Evolutionary conservation across 148 eudicot species (phyloP).

Genomic region (Linanthus parryae): DNA sequence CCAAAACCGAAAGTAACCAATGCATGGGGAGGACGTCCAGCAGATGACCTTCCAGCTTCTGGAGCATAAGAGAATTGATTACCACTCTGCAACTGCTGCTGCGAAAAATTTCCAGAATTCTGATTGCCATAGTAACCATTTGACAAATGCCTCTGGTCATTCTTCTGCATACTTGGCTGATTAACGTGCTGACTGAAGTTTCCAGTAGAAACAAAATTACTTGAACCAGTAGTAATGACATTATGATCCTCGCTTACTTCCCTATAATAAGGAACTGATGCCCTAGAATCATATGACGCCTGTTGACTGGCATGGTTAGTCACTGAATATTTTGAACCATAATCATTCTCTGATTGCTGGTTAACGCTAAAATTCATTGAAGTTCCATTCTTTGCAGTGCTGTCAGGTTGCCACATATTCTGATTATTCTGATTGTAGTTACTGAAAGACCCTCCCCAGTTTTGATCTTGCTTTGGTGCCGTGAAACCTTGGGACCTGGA

Average conservation of each 20-base stretch:
- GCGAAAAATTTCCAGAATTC: slow-evolving; percentile 26
- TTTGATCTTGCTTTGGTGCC: slow-evolving; percentile 24
- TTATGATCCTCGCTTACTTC: slow-evolving; percentile 26
- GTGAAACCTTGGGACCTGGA: slow-evolving; percentile 20
- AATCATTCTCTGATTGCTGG: slow-evolving; percentile 21
- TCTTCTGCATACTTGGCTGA: slow-evolving; percentile 31
- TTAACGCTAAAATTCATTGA: slow-evolving; percentile 19
- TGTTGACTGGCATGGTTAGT: slow-evolving; percentile 25
- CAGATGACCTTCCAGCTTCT: slow-evolving; percentile 53
- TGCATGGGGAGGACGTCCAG: slow-evolving; percentile 79
- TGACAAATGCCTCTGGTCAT: slow-evolving; percentile 31
- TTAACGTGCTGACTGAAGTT: slow-evolving; percentile 31
- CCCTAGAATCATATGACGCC: slow-evolving; percentile 16
- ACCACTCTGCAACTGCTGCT: slow-evolving; percentile 34
- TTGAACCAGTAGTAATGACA: slow-evolving; percentile 19
- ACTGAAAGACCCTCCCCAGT: slow-evolving; percentile 26
- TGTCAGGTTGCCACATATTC: slow-evolving; percentile 35
- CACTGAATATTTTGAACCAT: slow-evolving; percentile 14
- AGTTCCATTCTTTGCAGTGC: slow-evolving; percentile 19
- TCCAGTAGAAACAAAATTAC: slow-evolving; percentile 30
- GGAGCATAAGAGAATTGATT: slow-evolving; percentile 30
- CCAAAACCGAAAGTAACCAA: slow-evolving; percentile 88
- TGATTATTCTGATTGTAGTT: slow-evolving; percentile 36
- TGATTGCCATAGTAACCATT: slow-evolving; percentile 31
- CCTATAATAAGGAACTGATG: slow-evolving; percentile 25